These are phyloP conservation scores for Corrigiola litoralis DNA, from an alignment of 179 eudicot species.

Conservation along the genomic window DNA sequence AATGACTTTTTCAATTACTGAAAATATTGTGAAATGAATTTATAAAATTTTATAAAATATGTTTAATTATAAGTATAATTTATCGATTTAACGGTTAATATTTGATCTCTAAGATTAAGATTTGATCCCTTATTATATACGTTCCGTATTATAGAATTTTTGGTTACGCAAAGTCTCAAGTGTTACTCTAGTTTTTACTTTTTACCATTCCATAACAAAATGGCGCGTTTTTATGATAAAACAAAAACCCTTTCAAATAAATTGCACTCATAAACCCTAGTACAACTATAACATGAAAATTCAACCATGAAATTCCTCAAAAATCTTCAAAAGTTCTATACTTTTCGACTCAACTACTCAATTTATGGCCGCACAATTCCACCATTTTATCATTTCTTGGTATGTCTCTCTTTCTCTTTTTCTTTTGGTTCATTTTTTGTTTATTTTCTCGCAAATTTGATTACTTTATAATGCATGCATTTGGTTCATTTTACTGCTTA, in stretches of 20 bases:
- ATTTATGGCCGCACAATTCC: conserved; percentile 6
- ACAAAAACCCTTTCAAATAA: not conserved
- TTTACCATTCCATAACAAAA: not conserved
- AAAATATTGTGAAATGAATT: too few species aligned
- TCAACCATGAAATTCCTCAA: conserved; percentile 12
- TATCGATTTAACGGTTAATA: too few species aligned
- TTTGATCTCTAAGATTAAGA: too few species aligned
- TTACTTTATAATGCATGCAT: not conserved
- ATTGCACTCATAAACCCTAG: conserved; percentile 16
- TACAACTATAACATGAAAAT: not conserved
- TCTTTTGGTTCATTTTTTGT: not conserved
- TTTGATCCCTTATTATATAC: too few species aligned
- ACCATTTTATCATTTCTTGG: conserved; percentile 11
- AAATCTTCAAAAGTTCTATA: conserved; percentile 8
- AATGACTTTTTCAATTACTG: too few species aligned
- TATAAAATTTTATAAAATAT: too few species aligned
- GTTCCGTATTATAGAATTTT: too few species aligned
- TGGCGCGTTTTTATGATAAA: not conserved
- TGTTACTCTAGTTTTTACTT: too few species aligned
- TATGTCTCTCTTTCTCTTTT: not conserved
- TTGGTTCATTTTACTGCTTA: not conserved
- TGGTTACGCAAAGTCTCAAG: too few species aligned
- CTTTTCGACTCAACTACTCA: not conserved
- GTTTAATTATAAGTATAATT: too few species aligned
- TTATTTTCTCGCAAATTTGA: not conserved